Evolutionary conservation across 495 filamentous ascomycete genomes (phyloP).

Genomic region (Viridothelium virens): DNA sequence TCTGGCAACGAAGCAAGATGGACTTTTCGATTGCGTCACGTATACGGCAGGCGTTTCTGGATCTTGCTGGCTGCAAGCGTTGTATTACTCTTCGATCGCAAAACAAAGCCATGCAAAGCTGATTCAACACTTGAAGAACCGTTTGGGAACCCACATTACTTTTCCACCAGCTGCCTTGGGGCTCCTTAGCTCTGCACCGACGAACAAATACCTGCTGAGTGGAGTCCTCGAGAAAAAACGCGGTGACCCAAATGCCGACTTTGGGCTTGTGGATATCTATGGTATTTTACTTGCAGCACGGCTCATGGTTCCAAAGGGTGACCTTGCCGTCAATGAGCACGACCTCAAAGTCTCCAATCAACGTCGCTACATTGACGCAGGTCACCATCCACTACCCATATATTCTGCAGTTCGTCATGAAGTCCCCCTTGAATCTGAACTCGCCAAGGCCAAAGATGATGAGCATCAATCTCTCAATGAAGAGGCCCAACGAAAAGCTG

Average conservation of each 20-base stretch:
- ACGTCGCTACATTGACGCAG: conserved; percentile 58
- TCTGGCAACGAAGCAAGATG: conserved; percentile 69
- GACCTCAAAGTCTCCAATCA: conserved; percentile 91
- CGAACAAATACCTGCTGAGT: conserved; percentile 83
- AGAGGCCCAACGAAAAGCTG: conserved; percentile 43
- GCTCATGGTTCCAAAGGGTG: conserved; percentile 75
- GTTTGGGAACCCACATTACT: conserved; percentile 80
- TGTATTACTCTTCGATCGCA: conserved; percentile 82
- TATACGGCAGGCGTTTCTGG: conserved; percentile 94
- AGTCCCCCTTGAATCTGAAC: conserved; percentile 49
- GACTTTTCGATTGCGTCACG: conserved; percentile 85
- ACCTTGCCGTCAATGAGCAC: conserved; percentile 60
- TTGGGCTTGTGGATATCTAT: conserved; percentile 88
- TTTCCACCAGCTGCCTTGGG: conserved; percentile 77
- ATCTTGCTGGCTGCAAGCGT: conserved; percentile 86
- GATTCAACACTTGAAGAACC: conserved; percentile 75
- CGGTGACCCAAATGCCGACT: conserved; percentile 69
- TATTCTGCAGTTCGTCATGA: conserved; percentile 94
- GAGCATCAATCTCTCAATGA: conserved; percentile 29
- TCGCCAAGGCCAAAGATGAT: conserved; percentile 25
- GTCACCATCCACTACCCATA: conserved; percentile 80
- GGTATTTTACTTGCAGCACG: conserved; percentile 76
- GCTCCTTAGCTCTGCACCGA: conserved; percentile 70
- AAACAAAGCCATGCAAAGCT: conserved; percentile 53
- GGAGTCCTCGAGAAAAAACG: conserved; percentile 85